Evolutionary conservation across 306 rosid genomes (phyloP).

Genomic region (Vigna hirtella): DNA sequence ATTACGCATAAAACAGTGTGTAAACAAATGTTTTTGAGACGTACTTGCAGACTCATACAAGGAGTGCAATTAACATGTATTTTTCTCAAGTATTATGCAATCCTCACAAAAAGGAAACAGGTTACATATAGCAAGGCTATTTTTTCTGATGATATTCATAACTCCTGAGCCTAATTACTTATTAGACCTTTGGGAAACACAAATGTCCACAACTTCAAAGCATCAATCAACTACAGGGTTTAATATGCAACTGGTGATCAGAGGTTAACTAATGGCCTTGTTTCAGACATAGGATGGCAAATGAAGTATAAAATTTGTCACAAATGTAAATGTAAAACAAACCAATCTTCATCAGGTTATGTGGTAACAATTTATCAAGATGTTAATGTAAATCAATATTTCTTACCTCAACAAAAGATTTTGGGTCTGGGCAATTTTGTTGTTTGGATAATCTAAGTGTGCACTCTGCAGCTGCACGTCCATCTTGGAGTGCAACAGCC

Average conservation of each 20-base stretch:
- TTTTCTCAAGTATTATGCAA: slow-evolving; percentile 8
- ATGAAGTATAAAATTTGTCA: slow-evolving; percentile 24
- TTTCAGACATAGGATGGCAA: slow-evolving; percentile 6
- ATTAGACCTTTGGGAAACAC: slow-evolving; percentile 4
- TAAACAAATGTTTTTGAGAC: not conserved
- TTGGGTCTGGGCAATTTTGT: slow-evolving; percentile 80
- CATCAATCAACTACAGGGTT: slow-evolving; percentile 2
- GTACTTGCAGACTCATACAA: not conserved
- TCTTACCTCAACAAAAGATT: slow-evolving; percentile 73
- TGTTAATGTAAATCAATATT: slow-evolving; percentile 15
- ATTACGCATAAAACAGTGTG: not conserved
- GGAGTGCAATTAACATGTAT: not conserved
- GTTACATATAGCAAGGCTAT: not conserved
- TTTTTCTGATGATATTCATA: slow-evolving; percentile 6
- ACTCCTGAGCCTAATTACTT: slow-evolving; percentile 16
- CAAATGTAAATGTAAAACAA: not conserved
- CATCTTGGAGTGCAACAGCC: slow-evolving; percentile 79
- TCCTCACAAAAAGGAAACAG: not conserved
- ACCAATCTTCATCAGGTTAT: not conserved
- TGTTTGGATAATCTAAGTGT: slow-evolving; percentile 71
- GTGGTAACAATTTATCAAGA: slow-evolving; percentile 6
- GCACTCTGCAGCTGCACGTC: slow-evolving; percentile 74
- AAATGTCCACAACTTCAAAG: slow-evolving; percentile 24
- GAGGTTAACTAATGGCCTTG: not conserved
- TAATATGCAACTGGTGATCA: slow-evolving; percentile 27